phyloP scores from a whole-genome alignment of 768 basidiomycete species.

The Phlebiopsis gigantea region DNA sequence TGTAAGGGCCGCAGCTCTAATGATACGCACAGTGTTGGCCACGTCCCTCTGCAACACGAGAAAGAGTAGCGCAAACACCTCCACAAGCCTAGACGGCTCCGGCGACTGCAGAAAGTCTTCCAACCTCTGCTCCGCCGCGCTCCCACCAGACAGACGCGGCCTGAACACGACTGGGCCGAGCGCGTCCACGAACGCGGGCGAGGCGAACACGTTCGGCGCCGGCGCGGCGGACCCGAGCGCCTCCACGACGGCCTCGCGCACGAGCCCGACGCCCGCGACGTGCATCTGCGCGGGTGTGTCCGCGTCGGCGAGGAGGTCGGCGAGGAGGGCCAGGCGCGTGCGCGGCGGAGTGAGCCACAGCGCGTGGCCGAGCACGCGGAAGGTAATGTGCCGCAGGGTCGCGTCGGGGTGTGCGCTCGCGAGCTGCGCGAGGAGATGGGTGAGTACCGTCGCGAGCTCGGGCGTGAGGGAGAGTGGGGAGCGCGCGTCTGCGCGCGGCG shows the following conservation, averaged over 20 bases:
- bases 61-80: constrained; percentile 66
- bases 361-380: constrained; percentile 53
- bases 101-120: constrained; percentile 45
- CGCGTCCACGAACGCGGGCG: constrained; percentile 46
- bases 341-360: constrained; percentile 42
- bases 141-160: constrained; percentile 47
- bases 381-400: constrained; percentile 50
- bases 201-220: constrained; percentile 41
- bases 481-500: constrained; percentile 12
- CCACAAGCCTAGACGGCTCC: constrained; percentile 58
- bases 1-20: not conserved
- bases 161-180: constrained; percentile 59
- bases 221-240: constrained; percentile 30
- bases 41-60: constrained; percentile 55
- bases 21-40: constrained; percentile 45
- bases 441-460: constrained; percentile 45
- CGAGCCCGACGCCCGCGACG: constrained; percentile 59
- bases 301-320: constrained; percentile 40
- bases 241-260: constrained; percentile 63
- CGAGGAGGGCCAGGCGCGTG: constrained; percentile 49
- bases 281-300: constrained; percentile 61
- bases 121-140: constrained; percentile 21
- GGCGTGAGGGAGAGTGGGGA: constrained; percentile 27
- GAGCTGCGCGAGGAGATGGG: constrained; percentile 45
- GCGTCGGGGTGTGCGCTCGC: constrained; percentile 62